These are phyloP conservation scores for Backusella morwellensis DNA, from an alignment of 192 early-diverging fungal genomes.

Conservation along the genomic window DNA sequence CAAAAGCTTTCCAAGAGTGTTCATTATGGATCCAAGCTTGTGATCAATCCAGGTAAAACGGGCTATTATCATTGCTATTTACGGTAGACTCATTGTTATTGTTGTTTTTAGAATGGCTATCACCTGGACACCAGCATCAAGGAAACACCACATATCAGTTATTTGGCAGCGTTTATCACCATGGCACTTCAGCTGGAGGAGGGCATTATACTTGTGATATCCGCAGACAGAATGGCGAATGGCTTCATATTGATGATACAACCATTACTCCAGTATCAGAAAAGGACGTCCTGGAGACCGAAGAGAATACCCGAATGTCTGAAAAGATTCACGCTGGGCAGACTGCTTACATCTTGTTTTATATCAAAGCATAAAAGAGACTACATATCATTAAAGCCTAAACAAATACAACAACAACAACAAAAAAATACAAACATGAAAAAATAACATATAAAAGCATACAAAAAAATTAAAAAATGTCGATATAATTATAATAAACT, in stretches of 20 bases:
- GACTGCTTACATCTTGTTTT: constrained; percentile 81
- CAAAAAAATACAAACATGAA: not conserved
- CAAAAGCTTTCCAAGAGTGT: constrained; percentile 90
- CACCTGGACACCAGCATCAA: constrained; percentile 49
- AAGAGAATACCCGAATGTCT: constrained; percentile 32
- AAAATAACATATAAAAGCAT: not conserved
- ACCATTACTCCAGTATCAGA: constrained; percentile 58
- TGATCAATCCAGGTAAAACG: constrained; percentile 56
- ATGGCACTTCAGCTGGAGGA: constrained; percentile 79
- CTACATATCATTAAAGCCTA: constrained; percentile 16
- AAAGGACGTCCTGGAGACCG: constrained; percentile 56
- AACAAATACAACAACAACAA: not conserved
- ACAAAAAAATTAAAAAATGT: not conserved
- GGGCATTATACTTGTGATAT: constrained; percentile 99
- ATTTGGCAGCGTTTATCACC: constrained; percentile 92
- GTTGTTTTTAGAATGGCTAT: constrained; percentile 48
- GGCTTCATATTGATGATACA: constrained; percentile 94
- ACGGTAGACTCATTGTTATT: not conserved
- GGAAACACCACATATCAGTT: constrained; percentile 63
- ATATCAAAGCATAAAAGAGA: constrained; percentile 39
- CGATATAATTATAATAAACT: not conserved
- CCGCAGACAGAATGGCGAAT: constrained; percentile 63
- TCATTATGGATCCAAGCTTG: constrained; percentile 62
- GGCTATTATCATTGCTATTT: not conserved
- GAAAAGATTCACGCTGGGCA: constrained; percentile 44